phyloP scores from a whole-genome alignment of 805 yeast genomes.

The Brettanomyces naardenensis region DNA sequence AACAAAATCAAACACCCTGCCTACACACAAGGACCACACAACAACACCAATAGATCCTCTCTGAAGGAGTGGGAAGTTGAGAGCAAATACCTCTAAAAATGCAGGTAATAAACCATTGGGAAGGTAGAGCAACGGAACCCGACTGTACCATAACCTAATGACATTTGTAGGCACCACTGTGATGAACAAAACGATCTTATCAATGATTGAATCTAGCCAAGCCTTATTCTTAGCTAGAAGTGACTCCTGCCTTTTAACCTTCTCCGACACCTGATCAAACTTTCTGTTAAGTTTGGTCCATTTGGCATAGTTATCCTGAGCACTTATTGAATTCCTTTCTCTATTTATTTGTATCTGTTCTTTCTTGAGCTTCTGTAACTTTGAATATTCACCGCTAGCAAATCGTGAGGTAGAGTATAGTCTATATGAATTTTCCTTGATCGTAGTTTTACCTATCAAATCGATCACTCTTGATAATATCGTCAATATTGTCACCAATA shows the following conservation, averaged over 20 bases:
- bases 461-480: constrained; percentile 28
- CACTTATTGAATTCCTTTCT: constrained; percentile 56
- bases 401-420: constrained; percentile 8
- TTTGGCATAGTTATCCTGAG: constrained; percentile 90
- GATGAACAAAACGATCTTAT: constrained; percentile 26
- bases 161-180: constrained; percentile 42
- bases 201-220: constrained; percentile 26
- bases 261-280: constrained; percentile 46
- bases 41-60: constrained; percentile 55
- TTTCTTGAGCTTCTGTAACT: background rate
- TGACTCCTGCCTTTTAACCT: constrained; percentile 37
- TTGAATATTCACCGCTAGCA: constrained; percentile 23
- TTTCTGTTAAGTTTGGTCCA: constrained; percentile 90
- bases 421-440: constrained; percentile 15
- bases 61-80: constrained; percentile 61
- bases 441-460: constrained; percentile 27
- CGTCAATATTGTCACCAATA: constrained; percentile 29
- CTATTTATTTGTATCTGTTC: constrained; percentile 41
- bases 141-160: constrained; percentile 45
- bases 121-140: constrained; percentile 47
- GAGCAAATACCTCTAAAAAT: constrained; percentile 37
- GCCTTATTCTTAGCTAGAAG: constrained; percentile 30
- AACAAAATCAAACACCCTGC: constrained; percentile 4
- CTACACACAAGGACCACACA: constrained; percentile 42
- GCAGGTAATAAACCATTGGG: constrained; percentile 53